Evolutionary conservation across 2,329 filamentous ascomycete species (phyloP).

Genomic region (Fusarium anthophilum): DNA sequence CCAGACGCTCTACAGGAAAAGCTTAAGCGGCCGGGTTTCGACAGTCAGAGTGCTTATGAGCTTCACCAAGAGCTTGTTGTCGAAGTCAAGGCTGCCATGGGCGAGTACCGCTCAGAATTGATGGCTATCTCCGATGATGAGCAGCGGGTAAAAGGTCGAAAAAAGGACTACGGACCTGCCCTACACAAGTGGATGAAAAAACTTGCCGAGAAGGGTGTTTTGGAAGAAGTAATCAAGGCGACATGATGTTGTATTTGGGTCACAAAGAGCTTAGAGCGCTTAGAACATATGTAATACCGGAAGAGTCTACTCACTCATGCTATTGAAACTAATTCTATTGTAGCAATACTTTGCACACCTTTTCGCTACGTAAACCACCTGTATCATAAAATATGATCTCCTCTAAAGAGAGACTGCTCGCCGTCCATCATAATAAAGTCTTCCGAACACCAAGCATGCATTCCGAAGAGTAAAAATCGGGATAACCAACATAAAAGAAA

Average conservation of each 20-base stretch:
- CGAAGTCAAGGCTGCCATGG: conserved; percentile 54
- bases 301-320: neutral
- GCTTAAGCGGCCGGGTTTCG: conserved; percentile 13
- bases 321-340: conserved; percentile 10
- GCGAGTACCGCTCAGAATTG: conserved; percentile 60
- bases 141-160: conserved; percentile 62
- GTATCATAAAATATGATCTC: neutral
- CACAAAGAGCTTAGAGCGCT: neutral
- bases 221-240: conserved; percentile 56
- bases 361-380: neutral
- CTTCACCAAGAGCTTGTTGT: conserved; percentile 52
- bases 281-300: neutral
- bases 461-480: neutral
- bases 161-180: conserved; percentile 74
- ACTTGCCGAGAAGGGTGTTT: conserved; percentile 71
- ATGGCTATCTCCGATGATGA: conserved; percentile 58
- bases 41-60: conserved; percentile 43
- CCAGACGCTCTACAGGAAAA: conserved; percentile 23
- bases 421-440: neutral
- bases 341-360: neutral
- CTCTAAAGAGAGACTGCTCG: neutral
- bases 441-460: conserved; percentile 2
- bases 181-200: conserved; percentile 75
- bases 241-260: conserved; percentile 13
- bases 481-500: neutral